Base-by-base conservation (phyloP, 176 grass and related monocot genomes). In the Oryza glaberrima region DNA sequence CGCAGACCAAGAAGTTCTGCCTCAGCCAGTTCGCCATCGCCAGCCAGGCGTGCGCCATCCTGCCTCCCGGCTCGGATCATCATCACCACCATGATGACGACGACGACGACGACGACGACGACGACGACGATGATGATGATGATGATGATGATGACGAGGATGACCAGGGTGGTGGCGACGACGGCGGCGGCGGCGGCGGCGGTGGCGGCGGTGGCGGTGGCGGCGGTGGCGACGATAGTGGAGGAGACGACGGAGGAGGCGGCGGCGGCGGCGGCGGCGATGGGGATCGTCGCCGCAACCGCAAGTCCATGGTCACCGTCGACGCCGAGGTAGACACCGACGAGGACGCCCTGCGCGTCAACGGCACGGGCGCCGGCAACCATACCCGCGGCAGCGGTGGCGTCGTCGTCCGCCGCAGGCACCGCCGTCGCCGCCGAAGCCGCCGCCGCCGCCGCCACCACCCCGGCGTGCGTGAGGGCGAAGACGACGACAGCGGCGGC, bases 11-110 rank as follows among this genome's bases (percentile, higher is more conserved):
- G 69, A 90, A 90, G 10, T 90, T 91, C 88, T 97, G 94, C 88
- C 82, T 88, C 69, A 83, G 81, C 11, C 94, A 97, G 86, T 88
- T 97, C 87, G 81, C 90, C 30, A 80, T 90, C 16, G 94, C 94
- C 35, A 97, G 85, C 86, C 92, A 94, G 69, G 94, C 94, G 9
- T 97, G 94, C 43, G 35, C 88, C 68, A 80, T 94, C 46, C 56
- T 97, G 38, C 88, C 88, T 10, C 91, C 85, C 11, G 44, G 26
- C 45, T 34, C 44, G 16, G 83, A 88, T 5, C 20, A 65, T 38
- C 81, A 74, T 22, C 67, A 81, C 32, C 75, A 8, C 72, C 81
- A 77, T 40, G 76, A 34, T 2, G 3, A 72, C 1, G 14, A 86
- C 25, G 17, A 86, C 1, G 54, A 90, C 52, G 88, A 81, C 0